Evolutionary conservation across 2,329 filamentous ascomycete species (phyloP).

Genomic region (Fusarium devonianum): DNA sequence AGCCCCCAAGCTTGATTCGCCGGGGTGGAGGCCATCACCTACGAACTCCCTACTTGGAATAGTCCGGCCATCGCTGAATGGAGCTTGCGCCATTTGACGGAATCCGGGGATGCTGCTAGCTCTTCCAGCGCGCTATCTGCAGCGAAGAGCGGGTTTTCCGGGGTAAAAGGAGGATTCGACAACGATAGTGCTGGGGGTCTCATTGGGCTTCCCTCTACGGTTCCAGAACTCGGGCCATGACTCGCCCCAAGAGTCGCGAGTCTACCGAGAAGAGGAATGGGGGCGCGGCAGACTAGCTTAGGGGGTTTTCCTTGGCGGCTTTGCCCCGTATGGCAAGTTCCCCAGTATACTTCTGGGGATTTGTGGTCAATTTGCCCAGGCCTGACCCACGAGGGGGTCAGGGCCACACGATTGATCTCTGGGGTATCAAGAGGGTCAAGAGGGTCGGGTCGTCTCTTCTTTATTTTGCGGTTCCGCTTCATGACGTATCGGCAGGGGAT

Average conservation of each 20-base stretch:
- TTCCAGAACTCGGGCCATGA: neutral
- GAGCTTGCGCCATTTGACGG: neutral
- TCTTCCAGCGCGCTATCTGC: too few relatives aligned
- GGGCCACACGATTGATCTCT: too few relatives aligned
- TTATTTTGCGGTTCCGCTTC: too few relatives aligned
- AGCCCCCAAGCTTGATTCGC: too few relatives aligned
- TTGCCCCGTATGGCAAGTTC: neutral
- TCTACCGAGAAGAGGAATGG: neutral
- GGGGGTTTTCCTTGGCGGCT: neutral
- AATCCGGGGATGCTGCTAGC: slow-evolving; percentile 1
- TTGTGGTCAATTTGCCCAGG: too few relatives aligned
- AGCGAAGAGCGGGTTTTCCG: neutral
- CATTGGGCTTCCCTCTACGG: neutral
- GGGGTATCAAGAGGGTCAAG: too few relatives aligned
- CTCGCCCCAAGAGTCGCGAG: neutral
- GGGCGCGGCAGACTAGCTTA: neutral
- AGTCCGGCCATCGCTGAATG: neutral
- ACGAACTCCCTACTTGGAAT: too few relatives aligned
- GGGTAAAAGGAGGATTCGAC: neutral
- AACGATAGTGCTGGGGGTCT: neutral
- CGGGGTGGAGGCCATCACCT: too few relatives aligned
- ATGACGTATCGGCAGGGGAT: too few relatives aligned
- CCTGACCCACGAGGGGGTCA: too few relatives aligned
- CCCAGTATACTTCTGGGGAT: neutral
- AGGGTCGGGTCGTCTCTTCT: too few relatives aligned